A percentile compares a stretch with the other conserved stretches of the same genome.
Conservation (phyloP, 768 basidiomycete species). For the Psilocybe cubensis region DNA sequence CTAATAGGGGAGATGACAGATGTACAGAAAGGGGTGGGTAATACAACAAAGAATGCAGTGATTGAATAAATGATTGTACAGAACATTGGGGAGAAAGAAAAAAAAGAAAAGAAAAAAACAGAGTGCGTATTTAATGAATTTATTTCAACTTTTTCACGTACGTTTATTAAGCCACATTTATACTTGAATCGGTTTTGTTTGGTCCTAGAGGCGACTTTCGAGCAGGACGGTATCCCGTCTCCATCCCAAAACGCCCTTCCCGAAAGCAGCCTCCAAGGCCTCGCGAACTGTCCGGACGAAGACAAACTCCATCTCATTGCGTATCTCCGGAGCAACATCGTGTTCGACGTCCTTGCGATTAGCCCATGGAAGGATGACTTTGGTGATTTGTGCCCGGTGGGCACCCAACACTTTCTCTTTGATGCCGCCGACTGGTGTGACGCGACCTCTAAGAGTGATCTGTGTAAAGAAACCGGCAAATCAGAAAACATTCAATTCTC, state of each 20-base stretch:
- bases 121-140: neutral
- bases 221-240: constrained; percentile 46
- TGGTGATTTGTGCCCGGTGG: constrained; percentile 82
- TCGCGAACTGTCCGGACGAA: constrained; percentile 83
- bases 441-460: constrained; percentile 83
- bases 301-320: constrained; percentile 76
- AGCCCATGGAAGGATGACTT: constrained; percentile 81
- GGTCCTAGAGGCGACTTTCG: constrained; percentile 34
- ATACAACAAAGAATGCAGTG: constrained; percentile 2
- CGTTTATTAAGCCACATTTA: neutral
- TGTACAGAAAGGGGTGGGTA: neutral
- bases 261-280: constrained; percentile 84
- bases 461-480: constrained; percentile 22
- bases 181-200: neutral
- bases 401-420: constrained; percentile 93
- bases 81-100: too few relatives aligned
- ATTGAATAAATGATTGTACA: neutral
- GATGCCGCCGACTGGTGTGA: constrained; percentile 87
- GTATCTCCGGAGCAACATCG: constrained; percentile 77
- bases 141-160: neutral
- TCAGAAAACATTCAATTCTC: neutral
- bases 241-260: constrained; percentile 69
- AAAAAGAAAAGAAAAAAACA: neutral
- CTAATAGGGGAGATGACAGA: neutral
- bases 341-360: constrained; percentile 90